phyloP scores from a whole-genome alignment of 2,329 filamentous ascomycete genomes.

The Pezicula carpinea region DNA sequence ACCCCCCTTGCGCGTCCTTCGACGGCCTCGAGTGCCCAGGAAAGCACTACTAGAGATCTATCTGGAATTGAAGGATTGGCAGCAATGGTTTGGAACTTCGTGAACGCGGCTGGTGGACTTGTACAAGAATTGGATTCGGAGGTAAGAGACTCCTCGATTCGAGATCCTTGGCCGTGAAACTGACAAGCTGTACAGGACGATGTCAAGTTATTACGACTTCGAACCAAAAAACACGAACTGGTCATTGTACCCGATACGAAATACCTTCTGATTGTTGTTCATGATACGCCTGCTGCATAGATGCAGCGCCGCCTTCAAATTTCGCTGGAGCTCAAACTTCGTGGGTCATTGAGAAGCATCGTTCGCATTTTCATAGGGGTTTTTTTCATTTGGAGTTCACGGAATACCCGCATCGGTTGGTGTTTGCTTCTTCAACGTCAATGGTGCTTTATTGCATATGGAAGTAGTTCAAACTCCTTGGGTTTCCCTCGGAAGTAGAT shows the following conservation, averaged over 20 bases:
- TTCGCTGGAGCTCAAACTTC: too few relatives aligned
- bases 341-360: too few relatives aligned
- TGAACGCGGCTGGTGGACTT: constrained; percentile 62
- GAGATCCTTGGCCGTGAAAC: not conserved
- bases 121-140: constrained; percentile 71
- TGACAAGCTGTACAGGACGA: constrained; percentile 53
- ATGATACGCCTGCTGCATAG: constrained; percentile 71
- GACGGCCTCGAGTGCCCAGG: not conserved
- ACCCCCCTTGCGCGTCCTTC: constrained; percentile 35
- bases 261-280: constrained; percentile 74
- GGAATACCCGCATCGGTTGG: too few relatives aligned
- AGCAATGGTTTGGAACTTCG: constrained; percentile 70
- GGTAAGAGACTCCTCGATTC: constrained; percentile 34
- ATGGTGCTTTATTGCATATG: too few relatives aligned
- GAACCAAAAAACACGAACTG: constrained; percentile 81
- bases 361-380: too few relatives aligned
- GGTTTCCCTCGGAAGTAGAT: too few relatives aligned
- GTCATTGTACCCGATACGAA: constrained; percentile 78
- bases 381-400: too few relatives aligned
- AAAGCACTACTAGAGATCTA: not conserved
- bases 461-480: too few relatives aligned
- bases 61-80: constrained; percentile 63
- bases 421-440: too few relatives aligned
- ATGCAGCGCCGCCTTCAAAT: not conserved
- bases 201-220: constrained; percentile 67